phyloP scores from a whole-genome alignment of 345 rosid species.

The Euphorbia tirucalli region DNA sequence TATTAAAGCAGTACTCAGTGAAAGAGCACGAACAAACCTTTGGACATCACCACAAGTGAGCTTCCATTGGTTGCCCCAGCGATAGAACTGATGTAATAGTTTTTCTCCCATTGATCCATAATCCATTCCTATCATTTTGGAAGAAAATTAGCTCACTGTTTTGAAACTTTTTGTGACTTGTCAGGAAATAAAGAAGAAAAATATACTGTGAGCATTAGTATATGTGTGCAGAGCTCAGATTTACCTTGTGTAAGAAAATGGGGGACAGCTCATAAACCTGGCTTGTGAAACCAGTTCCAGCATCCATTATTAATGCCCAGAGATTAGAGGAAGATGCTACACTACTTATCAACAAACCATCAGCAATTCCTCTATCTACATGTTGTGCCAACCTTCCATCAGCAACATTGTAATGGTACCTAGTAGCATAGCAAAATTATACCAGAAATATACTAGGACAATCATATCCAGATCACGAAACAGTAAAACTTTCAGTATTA shows the following conservation, averaged over 20 bases:
- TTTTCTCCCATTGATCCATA: constrained; percentile 41
- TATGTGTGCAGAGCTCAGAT: neutral
- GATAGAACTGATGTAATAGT: constrained; percentile 33
- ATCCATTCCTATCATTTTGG: constrained; percentile 32
- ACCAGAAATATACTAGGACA: neutral
- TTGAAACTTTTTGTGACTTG: neutral
- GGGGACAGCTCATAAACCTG: constrained; percentile 33
- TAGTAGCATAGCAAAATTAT: constrained; percentile 1
- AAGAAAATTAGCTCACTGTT: neutral
- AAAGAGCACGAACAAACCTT: constrained; percentile 20
- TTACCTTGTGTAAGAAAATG: constrained; percentile 35
- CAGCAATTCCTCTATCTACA: constrained; percentile 35
- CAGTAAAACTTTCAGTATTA: neutral
- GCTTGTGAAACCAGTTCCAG: constrained; percentile 31
- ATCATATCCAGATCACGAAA: neutral
- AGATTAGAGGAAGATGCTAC: constrained; percentile 36
- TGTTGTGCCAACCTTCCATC: constrained; percentile 37
- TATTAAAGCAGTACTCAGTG: neutral
- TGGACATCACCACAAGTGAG: constrained; percentile 39
- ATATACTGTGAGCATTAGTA: neutral
- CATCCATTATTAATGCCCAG: constrained; percentile 39
- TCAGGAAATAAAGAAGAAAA: neutral
- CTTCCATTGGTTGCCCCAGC: constrained; percentile 36
- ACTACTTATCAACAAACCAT: constrained; percentile 33
- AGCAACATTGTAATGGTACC: constrained; percentile 38